Percentiles rank a stretch among this genome's conserved stretches.
Evolutionary conservation across 2,329 filamentous ascomycete genomes (phyloP).

Genomic region (Colletotrichum shisoi): DNA sequence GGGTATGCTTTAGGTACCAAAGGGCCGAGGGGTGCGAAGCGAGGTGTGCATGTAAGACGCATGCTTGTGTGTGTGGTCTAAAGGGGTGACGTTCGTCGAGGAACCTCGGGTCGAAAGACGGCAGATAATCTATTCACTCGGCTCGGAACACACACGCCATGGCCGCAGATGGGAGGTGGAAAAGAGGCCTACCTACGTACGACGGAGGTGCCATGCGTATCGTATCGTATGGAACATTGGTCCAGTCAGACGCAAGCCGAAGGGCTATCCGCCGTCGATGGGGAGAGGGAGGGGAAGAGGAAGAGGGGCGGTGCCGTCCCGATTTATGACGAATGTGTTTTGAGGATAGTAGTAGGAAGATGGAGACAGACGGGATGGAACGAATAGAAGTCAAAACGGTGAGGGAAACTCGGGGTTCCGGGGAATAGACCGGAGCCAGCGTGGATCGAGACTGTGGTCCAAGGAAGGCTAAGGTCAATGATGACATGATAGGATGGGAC

Average conservation of each 20-base stretch:
- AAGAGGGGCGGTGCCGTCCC: constrained; percentile 12
- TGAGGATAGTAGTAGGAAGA: constrained; percentile 14
- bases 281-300: not conserved
- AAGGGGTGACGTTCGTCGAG: constrained; percentile 20
- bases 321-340: constrained; percentile 25
- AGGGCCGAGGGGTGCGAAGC: constrained; percentile 16
- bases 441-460: constrained; percentile 28
- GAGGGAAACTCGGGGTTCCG: constrained; percentile 4
- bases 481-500: constrained; percentile 16
- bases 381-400: not conserved
- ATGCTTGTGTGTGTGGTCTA: not conserved
- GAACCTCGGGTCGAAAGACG: constrained; percentile 30
- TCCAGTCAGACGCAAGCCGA: constrained; percentile 32
- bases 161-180: constrained; percentile 19
- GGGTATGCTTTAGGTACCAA: constrained; percentile 26
- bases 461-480: constrained; percentile 18
- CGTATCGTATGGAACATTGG: constrained; percentile 25
- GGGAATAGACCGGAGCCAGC: constrained; percentile 15
- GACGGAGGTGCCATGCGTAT: constrained; percentile 34
- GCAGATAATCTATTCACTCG: not conserved
- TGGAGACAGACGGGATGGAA: constrained; percentile 7
- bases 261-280: not conserved
- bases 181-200: constrained; percentile 13
- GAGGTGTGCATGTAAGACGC: constrained; percentile 33
- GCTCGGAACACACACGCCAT: constrained; percentile 23